Base-by-base conservation (phyloP, 257 asterid species). In the Gentiana dahurica region DNA sequence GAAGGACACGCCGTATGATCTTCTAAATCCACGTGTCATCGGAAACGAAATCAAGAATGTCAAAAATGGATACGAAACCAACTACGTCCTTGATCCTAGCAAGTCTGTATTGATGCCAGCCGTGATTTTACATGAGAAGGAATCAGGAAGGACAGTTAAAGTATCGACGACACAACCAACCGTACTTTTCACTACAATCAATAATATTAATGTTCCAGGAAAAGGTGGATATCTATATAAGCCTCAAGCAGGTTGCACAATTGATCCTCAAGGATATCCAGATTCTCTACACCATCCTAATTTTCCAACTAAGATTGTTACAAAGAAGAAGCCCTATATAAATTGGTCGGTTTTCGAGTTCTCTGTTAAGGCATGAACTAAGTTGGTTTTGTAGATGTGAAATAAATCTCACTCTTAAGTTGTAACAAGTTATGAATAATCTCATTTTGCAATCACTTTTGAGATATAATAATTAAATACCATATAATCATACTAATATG, bases 1-100 rank as follows among this genome's bases (percentile, higher is more conserved):
- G 2, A 37, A 56, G 36, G 65, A 53, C 36, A 70, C 75, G 2
- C 53, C 65, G 1, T 70, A 65, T 36, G 71, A 70, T 47, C 60
- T 70, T 55, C 32, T 56, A 1, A 52, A 60, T 32, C 57, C 68
- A 3, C 71, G 15, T 33, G 32, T 13, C 51, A 48, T 70, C 1
- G 64, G 64, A 13, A 60, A 48, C 51, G 34, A 50, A 55, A 49
- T 70, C 53, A 51, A 47, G 33, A 33, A 65, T 52, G 34, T 60
- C 36, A 39, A 57, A 43, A 33, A 57, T 3, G 69, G 73, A 12
- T 68, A 68, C 38, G 63, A 63, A 53, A 53, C 46, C 61, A 68
- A 68, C 61, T 68, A 68, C 41, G 68, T 64, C 3, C 51, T 68
- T 3, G 63, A 63, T 50, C 37, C 36, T 50, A 54, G 15, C 5